phyloP scores from a whole-genome alignment of 177 flowering plant genomes.

The Vitis hybrid region DNA sequence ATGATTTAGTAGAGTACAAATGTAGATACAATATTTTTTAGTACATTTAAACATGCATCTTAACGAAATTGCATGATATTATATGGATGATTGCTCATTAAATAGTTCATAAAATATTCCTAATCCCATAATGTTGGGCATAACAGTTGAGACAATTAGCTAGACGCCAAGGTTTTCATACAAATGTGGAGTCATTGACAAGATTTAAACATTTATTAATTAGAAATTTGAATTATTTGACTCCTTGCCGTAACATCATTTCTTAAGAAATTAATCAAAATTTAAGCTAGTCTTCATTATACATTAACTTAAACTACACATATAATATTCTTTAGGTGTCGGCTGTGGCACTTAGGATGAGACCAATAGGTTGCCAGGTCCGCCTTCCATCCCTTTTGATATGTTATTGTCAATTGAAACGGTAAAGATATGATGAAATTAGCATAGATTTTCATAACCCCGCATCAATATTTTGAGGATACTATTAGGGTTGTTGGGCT shows the following conservation, averaged over 20 bases:
- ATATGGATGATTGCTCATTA: neutral
- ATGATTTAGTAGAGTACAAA: slow-evolving; percentile 16
- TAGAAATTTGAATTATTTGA: neutral
- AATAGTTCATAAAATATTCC: slow-evolving; percentile 12
- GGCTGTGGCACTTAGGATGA: neutral
- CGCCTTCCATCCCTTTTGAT: neutral
- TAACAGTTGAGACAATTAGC: slow-evolving; percentile 48
- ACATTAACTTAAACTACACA: too few species aligned
- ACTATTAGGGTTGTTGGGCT: slow-evolving; percentile 26
- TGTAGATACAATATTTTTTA: neutral
- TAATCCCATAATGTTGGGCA: slow-evolving; percentile 30
- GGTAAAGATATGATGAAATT: slow-evolving; percentile 48
- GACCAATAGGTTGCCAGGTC: slow-evolving; percentile 1
- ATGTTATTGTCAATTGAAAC: slow-evolving; percentile 27
- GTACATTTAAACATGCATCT: slow-evolving; percentile 5
- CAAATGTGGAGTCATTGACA: slow-evolving; percentile 12
- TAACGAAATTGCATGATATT: slow-evolving; percentile 3
- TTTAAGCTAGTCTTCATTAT: too few species aligned
- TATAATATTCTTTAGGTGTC: too few species aligned
- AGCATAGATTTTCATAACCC: slow-evolving; percentile 39
- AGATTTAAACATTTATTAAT: slow-evolving; percentile 11
- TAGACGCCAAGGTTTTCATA: neutral
- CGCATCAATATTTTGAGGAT: slow-evolving; percentile 13
- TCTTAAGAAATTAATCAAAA: neutral
- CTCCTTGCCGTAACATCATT: slow-evolving; percentile 5